Evolutionary conservation across 169 alveolate species (phyloP).

Genomic region (Plasmodium inui): DNA sequence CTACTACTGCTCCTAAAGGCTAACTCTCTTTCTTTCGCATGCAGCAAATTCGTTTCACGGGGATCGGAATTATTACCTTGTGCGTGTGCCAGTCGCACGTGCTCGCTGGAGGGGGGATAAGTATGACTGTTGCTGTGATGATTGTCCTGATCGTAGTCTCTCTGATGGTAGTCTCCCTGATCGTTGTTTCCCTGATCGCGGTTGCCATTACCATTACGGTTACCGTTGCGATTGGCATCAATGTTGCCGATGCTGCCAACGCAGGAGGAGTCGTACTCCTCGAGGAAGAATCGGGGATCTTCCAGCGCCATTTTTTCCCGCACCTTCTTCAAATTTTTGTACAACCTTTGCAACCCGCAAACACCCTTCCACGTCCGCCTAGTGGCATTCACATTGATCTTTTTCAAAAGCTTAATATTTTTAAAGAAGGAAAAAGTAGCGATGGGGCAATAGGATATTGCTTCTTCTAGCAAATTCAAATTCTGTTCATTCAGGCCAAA

Average conservation of each 20-base stretch:
- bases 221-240: background rate
- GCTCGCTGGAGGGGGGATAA: background rate
- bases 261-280: constrained; percentile 8
- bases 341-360: constrained; percentile 38
- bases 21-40: constrained; percentile 18
- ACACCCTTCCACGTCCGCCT: constrained; percentile 71
- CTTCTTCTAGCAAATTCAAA: constrained; percentile 64
- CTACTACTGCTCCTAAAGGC: background rate
- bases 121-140: background rate
- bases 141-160: background rate
- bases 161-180: background rate
- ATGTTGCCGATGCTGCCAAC: background rate
- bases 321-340: constrained; percentile 51
- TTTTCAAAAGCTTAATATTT: constrained; percentile 47
- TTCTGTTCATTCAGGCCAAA: constrained; percentile 57
- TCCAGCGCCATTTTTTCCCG: constrained; percentile 29
- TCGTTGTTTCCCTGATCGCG: background rate
- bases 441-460: constrained; percentile 70
- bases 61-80: constrained; percentile 23
- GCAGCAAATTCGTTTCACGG: background rate
- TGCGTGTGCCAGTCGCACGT: background rate
- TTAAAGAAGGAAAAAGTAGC: constrained; percentile 63
- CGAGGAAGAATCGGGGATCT: background rate
- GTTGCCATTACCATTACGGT: background rate
- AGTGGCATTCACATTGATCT: constrained; percentile 59